These are phyloP conservation scores for Fusarium cicatricum DNA, from an alignment of 2,329 filamentous ascomycete species.

Conservation along the genomic window DNA sequence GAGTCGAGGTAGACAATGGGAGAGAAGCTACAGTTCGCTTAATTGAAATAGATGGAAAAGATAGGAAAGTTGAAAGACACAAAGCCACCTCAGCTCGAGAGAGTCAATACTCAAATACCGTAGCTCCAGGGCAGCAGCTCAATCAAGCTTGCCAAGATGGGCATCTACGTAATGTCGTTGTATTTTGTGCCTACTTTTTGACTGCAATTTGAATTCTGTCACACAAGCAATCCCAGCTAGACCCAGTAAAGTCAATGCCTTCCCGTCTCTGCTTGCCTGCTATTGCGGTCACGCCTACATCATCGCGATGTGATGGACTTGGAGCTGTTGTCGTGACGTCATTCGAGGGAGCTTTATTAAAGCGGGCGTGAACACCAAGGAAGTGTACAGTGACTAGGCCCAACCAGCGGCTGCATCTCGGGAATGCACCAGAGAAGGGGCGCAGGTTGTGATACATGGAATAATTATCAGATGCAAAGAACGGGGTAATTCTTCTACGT, in stretches of 20 bases:
- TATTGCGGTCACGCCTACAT: conserved; percentile 37
- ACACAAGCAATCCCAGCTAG: conserved; percentile 6
- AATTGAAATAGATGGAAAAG: not conserved
- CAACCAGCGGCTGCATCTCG: not conserved
- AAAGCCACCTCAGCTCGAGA: not conserved
- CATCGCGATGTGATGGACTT: conserved; percentile 29
- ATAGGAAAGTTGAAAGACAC: not conserved
- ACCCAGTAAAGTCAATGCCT: conserved; percentile 3
- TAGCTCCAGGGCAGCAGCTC: conserved; percentile 12
- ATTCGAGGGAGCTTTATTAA: conserved; percentile 5
- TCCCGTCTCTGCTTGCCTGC: not conserved
- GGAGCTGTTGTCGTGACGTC: conserved; percentile 37
- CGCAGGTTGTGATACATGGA: no score
- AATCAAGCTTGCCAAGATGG: conserved; percentile 29
- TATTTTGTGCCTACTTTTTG: conserved; percentile 7
- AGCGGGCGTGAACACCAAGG: conserved; percentile 1
- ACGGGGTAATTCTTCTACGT: not conserved
- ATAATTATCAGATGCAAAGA: no score
- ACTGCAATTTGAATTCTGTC: conserved; percentile 21
- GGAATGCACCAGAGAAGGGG: not conserved
- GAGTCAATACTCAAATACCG: not conserved
- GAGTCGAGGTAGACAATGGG: not conserved
- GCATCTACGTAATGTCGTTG: conserved; percentile 27
- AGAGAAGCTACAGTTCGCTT: not conserved
- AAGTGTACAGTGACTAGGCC: not conserved